Percentiles rank a stretch among this genome's conserved stretches.
Evolutionary conservation across 2,329 filamentous ascomycete species (phyloP).

Genomic region (Proliferodiscus dingleyae): DNA sequence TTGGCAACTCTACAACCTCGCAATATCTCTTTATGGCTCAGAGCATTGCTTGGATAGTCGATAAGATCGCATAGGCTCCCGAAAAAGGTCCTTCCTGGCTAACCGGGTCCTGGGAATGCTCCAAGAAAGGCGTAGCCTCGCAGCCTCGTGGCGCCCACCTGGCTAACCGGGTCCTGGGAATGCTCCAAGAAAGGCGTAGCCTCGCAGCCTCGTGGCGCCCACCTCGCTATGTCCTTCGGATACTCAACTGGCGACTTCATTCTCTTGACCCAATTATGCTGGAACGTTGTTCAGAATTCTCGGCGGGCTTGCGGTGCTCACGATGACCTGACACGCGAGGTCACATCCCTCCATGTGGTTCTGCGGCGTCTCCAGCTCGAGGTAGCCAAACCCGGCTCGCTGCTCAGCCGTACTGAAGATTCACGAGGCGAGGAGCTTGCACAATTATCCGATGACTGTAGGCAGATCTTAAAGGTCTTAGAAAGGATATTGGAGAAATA

Average conservation of each 20-base stretch:
- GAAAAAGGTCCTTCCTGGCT: too few species aligned
- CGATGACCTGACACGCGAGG: constrained; percentile 41
- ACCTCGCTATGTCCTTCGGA: constrained; percentile 13
- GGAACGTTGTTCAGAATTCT: constrained; percentile 7
- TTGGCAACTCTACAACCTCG: too few species aligned
- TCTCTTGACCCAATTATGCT: constrained; percentile 9
- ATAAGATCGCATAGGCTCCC: too few species aligned
- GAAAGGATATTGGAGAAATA: constrained; percentile 12
- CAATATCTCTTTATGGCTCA: too few species aligned
- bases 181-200: too few species aligned
- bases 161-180: too few species aligned
- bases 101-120: too few species aligned
- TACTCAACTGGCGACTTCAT: constrained; percentile 11
- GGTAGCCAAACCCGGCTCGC: constrained; percentile 47
- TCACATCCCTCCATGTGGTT: constrained; percentile 47
- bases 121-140: too few species aligned
- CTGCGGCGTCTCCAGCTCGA: constrained; percentile 51
- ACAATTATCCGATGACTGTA: constrained; percentile 8
- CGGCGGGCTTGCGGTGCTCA: constrained; percentile 43
- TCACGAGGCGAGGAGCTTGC: constrained; percentile 9
- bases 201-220: neutral
- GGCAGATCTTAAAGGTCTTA: constrained; percentile 8
- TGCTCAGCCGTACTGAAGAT: constrained; percentile 37
- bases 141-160: neutral
- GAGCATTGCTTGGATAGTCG: too few species aligned